Evolutionary conservation across 345 rosid genomes (phyloP), one percentile per base, ranked within the genome.

Genomic region (Luvunga scandens): DNA sequence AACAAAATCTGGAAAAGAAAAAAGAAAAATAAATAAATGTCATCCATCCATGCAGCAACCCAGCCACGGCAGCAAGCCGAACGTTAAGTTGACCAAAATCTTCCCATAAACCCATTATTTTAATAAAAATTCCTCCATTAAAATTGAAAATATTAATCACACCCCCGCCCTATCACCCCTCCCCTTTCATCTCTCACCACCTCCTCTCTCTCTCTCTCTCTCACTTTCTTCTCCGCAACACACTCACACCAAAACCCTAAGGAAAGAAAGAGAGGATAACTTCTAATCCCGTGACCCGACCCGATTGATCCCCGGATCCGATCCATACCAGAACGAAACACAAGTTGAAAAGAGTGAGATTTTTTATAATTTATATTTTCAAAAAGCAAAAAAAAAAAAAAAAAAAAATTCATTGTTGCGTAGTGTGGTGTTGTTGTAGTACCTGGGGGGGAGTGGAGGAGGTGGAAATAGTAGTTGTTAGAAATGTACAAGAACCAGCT

Each of bases 401-500:
- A 42, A 42, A 7, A 10, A 42, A 42, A 42, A 7, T 42, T 45
- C 18, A 13, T 45, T 45, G 50, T 45, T 45, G 18, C 3, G 50
- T 45, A 45, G 50, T 45, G 16, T 45, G 50, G 50, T 45, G 50
- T 16, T 42, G 50, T 42, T 42, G 50, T 42, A 13, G 50, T 45
- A 42, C 16, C 12, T 42, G 50, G 50, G 50, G 50, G 50, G 13
- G 50, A 45, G 50, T 45, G 50, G 50, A 45, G 50, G 50, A 12
- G 50, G 50, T 45, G 1, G 50, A 45, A 68, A 34, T 55, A 27
- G 30, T 50, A 27, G 31, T 53, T 3, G 62, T 48, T 55, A 72
- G 89, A 92, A 86, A 96, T 96, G 99, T 96, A 96, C 82, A 96
- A 96, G 93, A 96, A 96, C 87, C 99, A 96, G 97, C 89, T 96